These are phyloP conservation scores for Agroathelia rolfsii DNA, from an alignment of 1,284 basidiomycete genomes.

Conservation along the genomic window DNA sequence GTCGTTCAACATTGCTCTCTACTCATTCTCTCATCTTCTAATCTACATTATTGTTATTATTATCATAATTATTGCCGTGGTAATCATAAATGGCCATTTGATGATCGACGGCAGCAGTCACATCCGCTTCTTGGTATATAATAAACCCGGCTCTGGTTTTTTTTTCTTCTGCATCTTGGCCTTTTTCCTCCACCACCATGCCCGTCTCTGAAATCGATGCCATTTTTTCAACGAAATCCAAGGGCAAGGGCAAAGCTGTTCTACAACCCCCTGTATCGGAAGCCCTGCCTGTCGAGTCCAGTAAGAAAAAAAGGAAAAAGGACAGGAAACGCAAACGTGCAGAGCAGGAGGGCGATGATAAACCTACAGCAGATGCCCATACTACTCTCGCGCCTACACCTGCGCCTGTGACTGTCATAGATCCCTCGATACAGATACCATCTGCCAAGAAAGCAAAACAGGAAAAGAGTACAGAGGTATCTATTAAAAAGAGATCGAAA, in stretches of 20 bases:
- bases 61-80: no score
- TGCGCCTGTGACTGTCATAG: conserved; percentile 49
- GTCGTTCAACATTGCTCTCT: no score
- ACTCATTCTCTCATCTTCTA: no score
- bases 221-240: conserved; percentile 57
- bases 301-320: conserved; percentile 31
- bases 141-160: no score
- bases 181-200: conserved; percentile 18
- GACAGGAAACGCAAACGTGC: conserved; percentile 29
- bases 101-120: no score
- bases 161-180: conserved; percentile 12
- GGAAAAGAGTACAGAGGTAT: conserved; percentile 13
- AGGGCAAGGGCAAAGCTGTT: conserved; percentile 18
- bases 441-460: conserved; percentile 26
- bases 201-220: conserved; percentile 67
- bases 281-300: conserved; percentile 11
- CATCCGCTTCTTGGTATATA: no score
- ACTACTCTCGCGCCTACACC: conserved; percentile 13
- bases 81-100: no score
- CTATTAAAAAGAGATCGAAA: conserved; percentile 4
- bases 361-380: conserved; percentile 11
- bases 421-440: conserved; percentile 34
- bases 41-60: no score
- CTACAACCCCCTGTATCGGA: conserved; percentile 16
- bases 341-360: conserved; percentile 11